Evolutionary conservation across 805 yeast genomes (phyloP), one percentile per base, ranked within the genome.

Genomic region (Pichia rugopelliculosa): DNA sequence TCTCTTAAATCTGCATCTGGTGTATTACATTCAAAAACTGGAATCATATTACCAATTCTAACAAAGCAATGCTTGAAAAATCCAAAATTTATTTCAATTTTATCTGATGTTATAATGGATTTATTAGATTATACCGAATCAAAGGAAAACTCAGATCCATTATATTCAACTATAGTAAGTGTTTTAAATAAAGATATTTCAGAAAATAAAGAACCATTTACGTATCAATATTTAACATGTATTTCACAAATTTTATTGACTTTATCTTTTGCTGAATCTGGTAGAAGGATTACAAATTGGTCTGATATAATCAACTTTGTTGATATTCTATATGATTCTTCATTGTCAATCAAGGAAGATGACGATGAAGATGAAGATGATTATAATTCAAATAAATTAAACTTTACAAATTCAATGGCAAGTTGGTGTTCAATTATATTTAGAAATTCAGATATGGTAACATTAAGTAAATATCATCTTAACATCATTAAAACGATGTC

Each of bases 1-100:
- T 70, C 96, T 0, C 70, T 90, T 61, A 82, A 77, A 53, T 80
- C 87, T 40, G 80, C 95, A 0, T 75, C 76, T 13, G 84, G 78
- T 6, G 73, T 84, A 0, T 70, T 90, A 50, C 96, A 91, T 61
- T 84, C 96, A 1, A 87, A 80, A 59, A 70, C 89, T 0, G 60
- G 70, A 1, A 46, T 65, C 0, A 77, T 87, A 6, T 59, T 86
- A 39, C 64, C 70, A 3, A 66, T 68, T 2, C 54, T 72, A 10
- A 47, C 57, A 7, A 41, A 49, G 9, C 49, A 53, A 11, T 58
- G 60, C 40, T 48, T 62, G 21, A 44, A 13, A 43, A 46, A 36
- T 38, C 56, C 62, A 4, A 56, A 52, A 23, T 60, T 64, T 2
- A 64, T 71, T 9, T 64, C 80, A 0, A 68, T 81, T n/a, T 56